Base-by-base conservation (phyloP, 1,284 basidiomycete genomes). In the Papiliotrema laurentii region DNA sequence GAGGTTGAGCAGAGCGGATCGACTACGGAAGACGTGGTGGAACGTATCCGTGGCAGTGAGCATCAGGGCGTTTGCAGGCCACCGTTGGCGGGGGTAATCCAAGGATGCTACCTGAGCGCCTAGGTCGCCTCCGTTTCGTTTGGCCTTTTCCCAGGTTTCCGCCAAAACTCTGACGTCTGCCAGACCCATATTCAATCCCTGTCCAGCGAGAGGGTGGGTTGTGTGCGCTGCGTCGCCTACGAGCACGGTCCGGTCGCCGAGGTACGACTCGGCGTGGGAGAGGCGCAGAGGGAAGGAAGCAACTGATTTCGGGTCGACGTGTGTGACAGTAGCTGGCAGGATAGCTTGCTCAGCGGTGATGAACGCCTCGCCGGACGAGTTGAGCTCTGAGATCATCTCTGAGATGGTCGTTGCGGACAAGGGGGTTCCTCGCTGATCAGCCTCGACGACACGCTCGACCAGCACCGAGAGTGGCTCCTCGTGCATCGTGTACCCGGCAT, bases 221-320 rank as follows among this genome's bases (percentile, higher is more conserved):
- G 89, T 89, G 66, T 98, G 96, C 14, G 93, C 94, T 1, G 96
- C 93, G 72, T 98, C 96, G 4, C 96, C 96, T 1, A 98, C 83
- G 2, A 98, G 81, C 1, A 85, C 92, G 0, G 88, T 93, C 2
- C 94, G 81, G 1, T 82, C 80, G 9, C 75, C 72, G 19, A 92
- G 87, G 71, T 99, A 98, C 0, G 80, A 75, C 47, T 93, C 89
- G 0, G 89, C 86, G 62, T 98, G 96, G 45, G 82, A 87, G 56
- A 90, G 85, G 25, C 85, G 80, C 16, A 98, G 77, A 0, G 96
- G 94, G 76, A 98, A 99, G 2, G 86, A 87, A 0, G 93, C 93
- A 33, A 87, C 78, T 0, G 87, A 85, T n/a, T 82, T 81, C 0
- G 80, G 64, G 58, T 93, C 87, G 31, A 97, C 78, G 1, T 79